Conservation (phyloP, 305 asterid species). For the Fraxinus ornus region DNA sequence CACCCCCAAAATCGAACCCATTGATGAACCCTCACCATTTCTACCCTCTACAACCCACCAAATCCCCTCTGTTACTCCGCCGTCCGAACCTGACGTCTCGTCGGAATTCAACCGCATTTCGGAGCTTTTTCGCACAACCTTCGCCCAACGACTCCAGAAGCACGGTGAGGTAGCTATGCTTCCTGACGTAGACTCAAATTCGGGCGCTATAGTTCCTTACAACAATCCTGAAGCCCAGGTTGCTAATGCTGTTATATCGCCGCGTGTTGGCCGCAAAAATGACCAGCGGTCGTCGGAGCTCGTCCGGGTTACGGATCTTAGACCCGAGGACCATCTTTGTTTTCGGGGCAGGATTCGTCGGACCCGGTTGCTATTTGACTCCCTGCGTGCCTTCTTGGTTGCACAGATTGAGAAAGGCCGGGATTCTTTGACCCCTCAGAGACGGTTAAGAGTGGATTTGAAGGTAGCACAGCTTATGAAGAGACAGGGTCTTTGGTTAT, state of each 20-base stretch:
- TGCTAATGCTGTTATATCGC: constrained; percentile 8
- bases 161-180: constrained; percentile 8
- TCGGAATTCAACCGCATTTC: too few species aligned
- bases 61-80: too few species aligned
- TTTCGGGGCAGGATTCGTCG: too few species aligned
- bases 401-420: constrained; percentile 25
- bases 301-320: constrained; percentile 44
- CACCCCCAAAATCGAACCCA: constrained; percentile 21
- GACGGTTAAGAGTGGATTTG: constrained; percentile 33
- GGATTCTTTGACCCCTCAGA: constrained; percentile 9
- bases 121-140: too few species aligned
- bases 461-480: constrained; percentile 43
- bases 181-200: constrained; percentile 17
- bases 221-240: constrained; percentile 22
- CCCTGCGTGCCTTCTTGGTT: not conserved
- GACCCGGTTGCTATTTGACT: constrained; percentile 36
- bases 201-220: constrained; percentile 33
- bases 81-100: too few species aligned
- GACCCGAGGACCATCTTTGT: not conserved
- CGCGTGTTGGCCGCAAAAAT: constrained; percentile 17
- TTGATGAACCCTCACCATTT: too few species aligned
- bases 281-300: constrained; percentile 37
- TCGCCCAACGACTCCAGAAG: constrained; percentile 13
- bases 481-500: constrained; percentile 40
- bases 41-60: too few species aligned